Base-by-base conservation (phyloP, 176 grass and related monocot genomes). In the Phoenix dactylifera region DNA sequence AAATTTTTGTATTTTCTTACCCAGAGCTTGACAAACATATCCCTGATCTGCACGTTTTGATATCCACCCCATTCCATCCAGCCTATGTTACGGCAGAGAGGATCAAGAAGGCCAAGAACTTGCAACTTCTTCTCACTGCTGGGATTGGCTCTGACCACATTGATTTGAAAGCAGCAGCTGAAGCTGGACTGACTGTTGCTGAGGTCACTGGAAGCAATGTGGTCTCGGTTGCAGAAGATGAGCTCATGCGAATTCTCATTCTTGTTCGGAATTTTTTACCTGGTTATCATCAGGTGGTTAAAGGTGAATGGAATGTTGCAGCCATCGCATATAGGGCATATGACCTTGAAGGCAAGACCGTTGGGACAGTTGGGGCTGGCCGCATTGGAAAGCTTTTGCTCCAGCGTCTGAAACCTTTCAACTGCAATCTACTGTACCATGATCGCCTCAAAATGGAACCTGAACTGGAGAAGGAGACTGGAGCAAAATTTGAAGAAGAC, bases 71-170 rank as follows among this genome's bases (percentile, higher is more conserved):
- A 0, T 96, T 96, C 66, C 92, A 90, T 72, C 92, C 92, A 17
- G 92, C 87, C n/a, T 96, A 96, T 80, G 92, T 97, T 59, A 85
- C 81, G 2, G 84, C 80, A 6, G 87, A 97, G 54, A 84, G 87
- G 71, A 97, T 97, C 30, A 91, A 97, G 65, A 83, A 62, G 76
- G 81, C 92, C 14, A 88, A 91, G 51, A 97, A 97, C 48, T 77
- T 97, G 16, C 74, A 91, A 66, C 87, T 91, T 62, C 80, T 97
- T 60, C 84, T 97, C 22, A 91, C 92, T 0, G 87, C 92, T 70
- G 87, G 92, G 60, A 90, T 97, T 52, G 92, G 92, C 16, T 97
- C 92, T 0, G 92, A 97, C 51, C 87, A 90, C 63, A 81, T 95
- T 9, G 90, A 95, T 74, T 67, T 90, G 52, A 77, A 74, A 65